Conservation (phyloP, 148 eudicot species). For the Rhododendron simsii region DNA sequence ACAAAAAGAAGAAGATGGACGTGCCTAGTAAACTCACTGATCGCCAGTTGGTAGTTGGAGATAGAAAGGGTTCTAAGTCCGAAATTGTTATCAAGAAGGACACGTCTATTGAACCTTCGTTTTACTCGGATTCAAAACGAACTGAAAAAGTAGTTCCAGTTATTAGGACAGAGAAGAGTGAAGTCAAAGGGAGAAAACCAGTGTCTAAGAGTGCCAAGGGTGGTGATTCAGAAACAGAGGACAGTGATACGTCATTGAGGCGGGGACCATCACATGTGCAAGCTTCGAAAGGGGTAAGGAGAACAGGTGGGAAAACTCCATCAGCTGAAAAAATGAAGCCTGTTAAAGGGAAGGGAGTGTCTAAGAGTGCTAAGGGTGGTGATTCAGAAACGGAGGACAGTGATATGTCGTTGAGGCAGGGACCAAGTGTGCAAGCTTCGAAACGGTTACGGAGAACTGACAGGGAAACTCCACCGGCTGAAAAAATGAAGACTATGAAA, state of each 20-base stretch:
- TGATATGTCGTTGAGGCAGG: slow-evolving; percentile 40
- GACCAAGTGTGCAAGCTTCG: slow-evolving; percentile 27
- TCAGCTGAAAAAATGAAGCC: slow-evolving; percentile 45
- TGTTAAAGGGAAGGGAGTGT: slow-evolving; percentile 43
- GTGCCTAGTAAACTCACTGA: slow-evolving; percentile 26
- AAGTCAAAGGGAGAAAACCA: slow-evolving; percentile 27
- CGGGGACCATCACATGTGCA: slow-evolving; percentile 26
- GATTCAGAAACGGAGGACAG: slow-evolving; percentile 38
- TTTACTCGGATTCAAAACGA: slow-evolving; percentile 40
- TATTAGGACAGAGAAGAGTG: slow-evolving; percentile 30
- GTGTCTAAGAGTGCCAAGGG: not conserved
- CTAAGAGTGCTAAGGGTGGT: slow-evolving; percentile 21
- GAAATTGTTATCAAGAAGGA: slow-evolving; percentile 33
- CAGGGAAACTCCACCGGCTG: slow-evolving; percentile 36
- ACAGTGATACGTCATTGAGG: slow-evolving; percentile 46
- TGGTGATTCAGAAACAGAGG: slow-evolving; percentile 30
- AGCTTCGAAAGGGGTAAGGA: slow-evolving; percentile 42
- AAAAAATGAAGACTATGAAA: slow-evolving; percentile 34
- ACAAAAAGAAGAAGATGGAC: slow-evolving; percentile 48
- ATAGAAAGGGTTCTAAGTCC: slow-evolving; percentile 32
- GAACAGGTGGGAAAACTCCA: slow-evolving; percentile 27
- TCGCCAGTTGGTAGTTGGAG: slow-evolving; percentile 25
- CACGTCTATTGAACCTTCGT: slow-evolving; percentile 21
- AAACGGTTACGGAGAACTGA: slow-evolving; percentile 41
- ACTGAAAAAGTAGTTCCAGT: slow-evolving; percentile 28